Conservation (phyloP, 2,329 filamentous ascomycete species). For the Stemphylium vesicarium region DNA sequence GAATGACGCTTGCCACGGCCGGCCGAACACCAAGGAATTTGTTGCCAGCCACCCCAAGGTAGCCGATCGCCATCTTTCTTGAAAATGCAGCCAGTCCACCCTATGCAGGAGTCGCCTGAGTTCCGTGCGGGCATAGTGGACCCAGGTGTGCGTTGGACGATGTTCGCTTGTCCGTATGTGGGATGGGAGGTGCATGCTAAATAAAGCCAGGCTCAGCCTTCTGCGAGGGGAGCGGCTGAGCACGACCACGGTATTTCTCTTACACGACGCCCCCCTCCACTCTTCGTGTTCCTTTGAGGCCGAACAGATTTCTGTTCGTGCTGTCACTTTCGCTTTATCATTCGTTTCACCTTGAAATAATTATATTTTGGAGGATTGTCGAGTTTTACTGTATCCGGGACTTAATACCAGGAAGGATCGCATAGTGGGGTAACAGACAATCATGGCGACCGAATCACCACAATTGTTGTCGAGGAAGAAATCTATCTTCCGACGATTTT, state of each 20-base stretch:
- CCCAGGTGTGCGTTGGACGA: conserved; percentile 8
- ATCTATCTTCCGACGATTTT: conserved; percentile 30
- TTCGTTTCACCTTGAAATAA: neutral
- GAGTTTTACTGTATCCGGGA: neutral
- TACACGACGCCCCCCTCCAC: conserved; percentile 6
- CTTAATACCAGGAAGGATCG: neutral
- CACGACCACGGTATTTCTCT: conserved; percentile 3
- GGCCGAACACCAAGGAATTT: conserved; percentile 1
- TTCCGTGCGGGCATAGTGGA: conserved; percentile 6
- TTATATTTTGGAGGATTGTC: neutral
- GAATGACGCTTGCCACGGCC: conserved; percentile 8
- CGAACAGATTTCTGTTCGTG: neutral
- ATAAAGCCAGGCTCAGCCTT: conserved; percentile 19
- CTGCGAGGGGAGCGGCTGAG: conserved; percentile 16
- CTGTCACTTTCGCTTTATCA: neutral
- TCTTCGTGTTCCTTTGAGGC: conserved; percentile 1
- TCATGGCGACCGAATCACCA: conserved; percentile 21
- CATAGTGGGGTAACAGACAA: conserved; percentile 12
- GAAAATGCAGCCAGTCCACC: no score
- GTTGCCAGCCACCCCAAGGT: conserved; percentile 2
- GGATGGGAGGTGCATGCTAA: conserved; percentile 12
- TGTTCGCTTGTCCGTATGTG: conserved; percentile 5
- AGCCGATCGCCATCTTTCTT: no score
- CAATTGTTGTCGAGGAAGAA: conserved; percentile 21
- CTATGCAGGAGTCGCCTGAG: conserved; percentile 2